phyloP scores from a whole-genome alignment of 129 eudicot genomes.

The Erigeron canadensis region DNA sequence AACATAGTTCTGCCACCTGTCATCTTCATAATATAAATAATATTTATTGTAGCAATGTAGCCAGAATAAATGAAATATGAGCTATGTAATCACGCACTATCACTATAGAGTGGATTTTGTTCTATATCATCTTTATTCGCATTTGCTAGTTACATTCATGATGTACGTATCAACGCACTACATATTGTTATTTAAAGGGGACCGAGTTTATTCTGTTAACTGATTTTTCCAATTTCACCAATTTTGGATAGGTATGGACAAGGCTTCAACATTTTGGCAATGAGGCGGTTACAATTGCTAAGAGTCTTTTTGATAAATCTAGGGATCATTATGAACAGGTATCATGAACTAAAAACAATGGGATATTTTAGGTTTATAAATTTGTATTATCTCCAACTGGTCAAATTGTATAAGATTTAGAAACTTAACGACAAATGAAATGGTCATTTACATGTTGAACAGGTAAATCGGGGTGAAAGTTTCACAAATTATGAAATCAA shows the following conservation, averaged over 20 bases:
- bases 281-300: conserved; percentile 67
- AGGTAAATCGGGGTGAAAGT: neutral
- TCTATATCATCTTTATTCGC: neutral
- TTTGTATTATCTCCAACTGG: neutral
- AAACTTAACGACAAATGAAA: neutral
- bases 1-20: conserved; percentile 7
- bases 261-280: conserved; percentile 69
- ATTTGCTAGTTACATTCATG: neutral
- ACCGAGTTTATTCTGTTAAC: neutral
- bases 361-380: neutral
- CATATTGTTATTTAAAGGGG: neutral
- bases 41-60: neutral
- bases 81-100: conserved; percentile 11
- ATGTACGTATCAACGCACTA: neutral
- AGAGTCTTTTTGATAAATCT: conserved; percentile 58
- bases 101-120: neutral
- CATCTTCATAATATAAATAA: neutral
- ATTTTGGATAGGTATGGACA: conserved; percentile 60
- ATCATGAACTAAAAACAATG: neutral
- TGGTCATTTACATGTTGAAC: neutral
- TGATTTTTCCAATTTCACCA: neutral
- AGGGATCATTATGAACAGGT: conserved; percentile 61
- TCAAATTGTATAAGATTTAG: neutral
- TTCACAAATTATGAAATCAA: neutral
- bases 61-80: neutral